Evolutionary conservation across 306 rosid species (phyloP).

Genomic region (Phaseolus lunatus): DNA sequence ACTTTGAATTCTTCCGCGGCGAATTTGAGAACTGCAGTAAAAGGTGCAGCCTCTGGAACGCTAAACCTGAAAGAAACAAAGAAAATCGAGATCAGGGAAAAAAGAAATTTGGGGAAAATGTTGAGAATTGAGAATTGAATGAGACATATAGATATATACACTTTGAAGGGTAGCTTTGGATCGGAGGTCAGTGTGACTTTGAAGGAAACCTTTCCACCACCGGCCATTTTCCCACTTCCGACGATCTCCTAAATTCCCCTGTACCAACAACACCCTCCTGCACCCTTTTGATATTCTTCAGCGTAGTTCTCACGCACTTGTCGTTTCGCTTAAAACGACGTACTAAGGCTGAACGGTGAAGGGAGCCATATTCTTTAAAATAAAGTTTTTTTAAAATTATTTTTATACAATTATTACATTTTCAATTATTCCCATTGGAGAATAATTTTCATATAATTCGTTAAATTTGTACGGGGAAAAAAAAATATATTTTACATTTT

Average conservation of each 20-base stretch:
- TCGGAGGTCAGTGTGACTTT: constrained; percentile 98
- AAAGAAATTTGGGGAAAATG: constrained; percentile 19
- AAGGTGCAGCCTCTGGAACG: constrained; percentile 98
- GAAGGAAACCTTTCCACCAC: constrained; percentile 98
- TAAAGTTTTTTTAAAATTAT: too few relatives aligned
- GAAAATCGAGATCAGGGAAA: constrained; percentile 16
- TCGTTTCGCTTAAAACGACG: constrained; percentile 12
- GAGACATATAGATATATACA: constrained; percentile 49
- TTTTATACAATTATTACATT: background rate
- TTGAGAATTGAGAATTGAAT: background rate
- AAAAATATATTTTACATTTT: too few relatives aligned
- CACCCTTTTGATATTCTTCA: background rate
- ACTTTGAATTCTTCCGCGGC: constrained; percentile 99
- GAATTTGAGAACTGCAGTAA: constrained; percentile 96
- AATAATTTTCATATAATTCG: too few relatives aligned
- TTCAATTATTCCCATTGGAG: background rate
- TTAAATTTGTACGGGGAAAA: too few relatives aligned
- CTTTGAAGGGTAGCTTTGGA: constrained; percentile 98
- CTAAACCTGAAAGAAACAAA: constrained; percentile 67
- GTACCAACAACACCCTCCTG: background rate
- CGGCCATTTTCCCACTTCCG: constrained; percentile 55
- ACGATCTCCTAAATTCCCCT: background rate
- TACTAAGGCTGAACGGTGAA: background rate
- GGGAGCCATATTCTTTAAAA: background rate
- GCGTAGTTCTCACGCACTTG: constrained; percentile 12